Base-by-base conservation (phyloP, 2,329 filamentous ascomycete genomes). In the Ophiocordyceps robertsii region DNA sequence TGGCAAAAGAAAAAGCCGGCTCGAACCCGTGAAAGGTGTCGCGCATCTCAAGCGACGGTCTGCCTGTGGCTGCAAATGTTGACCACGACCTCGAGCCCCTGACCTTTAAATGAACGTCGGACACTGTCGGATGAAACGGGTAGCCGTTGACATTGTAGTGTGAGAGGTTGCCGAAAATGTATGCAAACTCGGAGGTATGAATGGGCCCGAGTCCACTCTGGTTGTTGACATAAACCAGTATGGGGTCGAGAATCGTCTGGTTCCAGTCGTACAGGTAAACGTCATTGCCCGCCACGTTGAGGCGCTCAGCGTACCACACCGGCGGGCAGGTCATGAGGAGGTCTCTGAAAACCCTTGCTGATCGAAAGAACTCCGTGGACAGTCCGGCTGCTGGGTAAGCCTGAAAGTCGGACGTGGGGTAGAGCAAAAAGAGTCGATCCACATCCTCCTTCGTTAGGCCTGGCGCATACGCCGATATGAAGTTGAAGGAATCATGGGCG, bases 131-230 rank as follows among this genome's bases (percentile, higher is more conserved):
- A 12, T 61, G 51, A 52, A 62, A 65, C 40, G 51, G 55, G 53
- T 55, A 57, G 1, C 50, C 56, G 9, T 50, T 51, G 4, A 53
- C 50, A 40, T 70, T 59, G 51, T 68, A 75, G 41, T 63, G 56
- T 2, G 64, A 60, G 16, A 68, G 47, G 44, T 67, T 67, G 11
- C 60, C 70, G 45, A 69, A 75, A 4, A 72, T 56, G 53, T 74
- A 76, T 6, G 68, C 65, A 24, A 75, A 67, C 41, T 75, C 72
- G 0, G 69, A 67, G 0, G 68, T 71, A 51, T 77, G 72, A 6
- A 71, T 59, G 0, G 66, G 57, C 27, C 71, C 71, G 6, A 68
- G 49, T 1, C 66, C 66, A 1, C 60, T 55, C 3, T 56, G 47
- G 10, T n/a, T 60, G 59, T 19, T 49, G 3, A 56, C 41, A 10